phyloP scores from a whole-genome alignment of 495 filamentous ascomycete species.

The Hypoxylon cercidicola region DNA sequence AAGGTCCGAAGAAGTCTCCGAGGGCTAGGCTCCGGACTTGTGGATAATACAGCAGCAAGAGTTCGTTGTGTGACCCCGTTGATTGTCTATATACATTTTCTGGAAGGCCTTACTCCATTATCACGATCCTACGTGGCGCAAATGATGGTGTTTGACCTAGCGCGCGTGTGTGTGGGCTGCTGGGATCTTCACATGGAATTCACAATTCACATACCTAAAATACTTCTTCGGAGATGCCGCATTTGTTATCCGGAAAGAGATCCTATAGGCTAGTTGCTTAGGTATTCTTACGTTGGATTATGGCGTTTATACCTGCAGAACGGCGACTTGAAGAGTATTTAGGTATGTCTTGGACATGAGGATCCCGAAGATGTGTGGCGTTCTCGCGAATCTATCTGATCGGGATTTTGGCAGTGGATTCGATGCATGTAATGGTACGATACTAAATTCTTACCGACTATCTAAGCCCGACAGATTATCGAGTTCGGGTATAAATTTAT shows the following conservation, averaged over 20 bases:
- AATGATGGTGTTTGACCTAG: neutral
- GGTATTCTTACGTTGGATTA: constrained; percentile 7
- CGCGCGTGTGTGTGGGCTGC: neutral
- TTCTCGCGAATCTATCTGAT: constrained; percentile 31
- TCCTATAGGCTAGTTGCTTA: constrained; percentile 14
- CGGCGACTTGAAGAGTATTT: neutral
- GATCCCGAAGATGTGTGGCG: constrained; percentile 14
- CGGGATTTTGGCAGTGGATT: neutral
- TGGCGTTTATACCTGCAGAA: neutral
- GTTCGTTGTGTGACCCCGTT: too few species aligned
- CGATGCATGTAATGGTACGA: constrained; percentile 6
- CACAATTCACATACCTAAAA: neutral
- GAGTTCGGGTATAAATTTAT: neutral
- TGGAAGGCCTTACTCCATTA: neutral
- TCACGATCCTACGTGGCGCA: neutral
- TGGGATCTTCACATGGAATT: neutral
- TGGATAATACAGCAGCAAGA: too few species aligned
- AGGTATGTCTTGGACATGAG: neutral
- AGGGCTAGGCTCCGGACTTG: too few species aligned
- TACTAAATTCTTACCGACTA: neutral
- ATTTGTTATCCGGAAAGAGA: constrained; percentile 3
- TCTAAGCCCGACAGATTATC: neutral
- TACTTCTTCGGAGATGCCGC: constrained; percentile 13
- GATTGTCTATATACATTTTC: too few species aligned
- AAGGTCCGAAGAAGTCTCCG: too few species aligned